These are phyloP conservation scores for Trametes pubescens DNA, from an alignment of 1,284 basidiomycete genomes.

Conservation along the genomic window DNA sequence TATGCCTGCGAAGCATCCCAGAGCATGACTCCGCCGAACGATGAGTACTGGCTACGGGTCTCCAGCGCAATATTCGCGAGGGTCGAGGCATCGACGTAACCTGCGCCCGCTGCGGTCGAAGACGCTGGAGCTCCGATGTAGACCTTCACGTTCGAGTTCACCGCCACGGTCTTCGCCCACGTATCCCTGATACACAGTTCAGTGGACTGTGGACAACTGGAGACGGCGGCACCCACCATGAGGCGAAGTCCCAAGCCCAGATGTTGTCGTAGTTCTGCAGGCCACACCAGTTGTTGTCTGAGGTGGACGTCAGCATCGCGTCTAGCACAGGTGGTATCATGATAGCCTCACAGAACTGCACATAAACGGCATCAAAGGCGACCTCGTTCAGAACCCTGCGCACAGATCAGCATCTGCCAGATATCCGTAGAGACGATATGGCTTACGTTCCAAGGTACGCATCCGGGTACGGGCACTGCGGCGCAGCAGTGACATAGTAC, in stretches of 20 bases:
- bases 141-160: constrained; percentile 65
- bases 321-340: too few relatives aligned
- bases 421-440: not conserved
- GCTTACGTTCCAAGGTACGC: constrained; percentile 54
- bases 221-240: constrained; percentile 48
- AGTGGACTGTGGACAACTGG: not conserved
- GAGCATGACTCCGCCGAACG: constrained; percentile 75
- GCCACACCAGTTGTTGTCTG: constrained; percentile 68
- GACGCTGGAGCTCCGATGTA: constrained; percentile 69
- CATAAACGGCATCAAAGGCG: constrained; percentile 67
- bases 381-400: constrained; percentile 56
- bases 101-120: constrained; percentile 54
- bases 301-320: not conserved
- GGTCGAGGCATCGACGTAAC: constrained; percentile 57
- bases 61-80: constrained; percentile 53
- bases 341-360: constrained; percentile 57
- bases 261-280: constrained; percentile 51
- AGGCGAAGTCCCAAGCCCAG: constrained; percentile 58
- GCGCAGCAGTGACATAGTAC: constrained; percentile 71
- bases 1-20: constrained; percentile 46
- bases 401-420: not conserved
- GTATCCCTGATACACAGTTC: constrained; percentile 53
- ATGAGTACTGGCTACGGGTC: constrained; percentile 58
- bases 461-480: constrained; percentile 72
- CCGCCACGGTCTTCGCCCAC: constrained; percentile 66